Evolutionary conservation across 176 grass and related monocot species (phyloP), one percentile per base, ranked within the genome.

Genomic region (Thinopyrum elongatum): DNA sequence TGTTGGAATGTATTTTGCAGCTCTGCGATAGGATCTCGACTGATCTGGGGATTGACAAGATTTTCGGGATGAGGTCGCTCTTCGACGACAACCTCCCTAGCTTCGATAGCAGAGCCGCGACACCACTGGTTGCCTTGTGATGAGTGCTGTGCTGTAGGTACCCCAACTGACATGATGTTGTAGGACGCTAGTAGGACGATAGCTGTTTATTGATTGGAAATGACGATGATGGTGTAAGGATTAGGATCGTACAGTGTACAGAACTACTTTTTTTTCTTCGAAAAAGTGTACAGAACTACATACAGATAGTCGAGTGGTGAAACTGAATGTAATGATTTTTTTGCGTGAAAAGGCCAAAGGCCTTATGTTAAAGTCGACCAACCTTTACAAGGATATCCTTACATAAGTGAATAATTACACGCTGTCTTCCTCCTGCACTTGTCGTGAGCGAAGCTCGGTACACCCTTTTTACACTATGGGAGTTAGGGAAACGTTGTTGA

Each of bases 11-110:
- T 72, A 10, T 70, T 63, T 63, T 85, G 79, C 90, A 98, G 96
- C 67, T 98, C 28, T 95, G 91, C 53, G 61, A 87, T 22, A 92
- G 61, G 76, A 74, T 98, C 31, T 91, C 88, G 58, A 31, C 39
- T 38, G 90, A 94, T 53, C 62, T 98, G 22, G 86, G 94, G 12
- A 66, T 77, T 38, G 73, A 27, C 70, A 87, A 84, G 36, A 91
- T 91, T 55, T 84, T 84, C 1, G 65, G 39, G 31, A 46, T 47
- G 7, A 49, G 17, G 39, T 29, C 70, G 10, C n/a, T 44, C 7
- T 47, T 47, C 0, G 36, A 76, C 7, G 25, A 73, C 0, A 74
- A 93, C 12, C 66, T 85, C n/a, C 53, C 38, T 1, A 66, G 75
- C 42, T 90, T 91, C 19, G 80, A 85, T 14, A 74, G 33, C 41